These are phyloP conservation scores for Leptodontidium sp. DNA, from an alignment of 2,329 filamentous ascomycete species.

Conservation along the genomic window DNA sequence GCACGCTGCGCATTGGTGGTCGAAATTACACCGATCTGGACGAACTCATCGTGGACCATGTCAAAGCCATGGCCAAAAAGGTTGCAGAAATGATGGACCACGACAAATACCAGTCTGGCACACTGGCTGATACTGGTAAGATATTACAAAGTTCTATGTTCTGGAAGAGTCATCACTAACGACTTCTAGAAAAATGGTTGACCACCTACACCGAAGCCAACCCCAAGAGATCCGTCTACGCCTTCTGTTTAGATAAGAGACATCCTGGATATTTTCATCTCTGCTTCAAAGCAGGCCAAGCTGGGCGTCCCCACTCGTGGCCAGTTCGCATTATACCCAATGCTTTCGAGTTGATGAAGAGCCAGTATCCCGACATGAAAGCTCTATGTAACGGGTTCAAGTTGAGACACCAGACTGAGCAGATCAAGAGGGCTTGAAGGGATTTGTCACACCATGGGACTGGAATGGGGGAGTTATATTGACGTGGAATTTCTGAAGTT, in stretches of 20 bases:
- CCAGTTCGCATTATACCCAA: slow-evolving; percentile 91
- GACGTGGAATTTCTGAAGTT: slow-evolving; percentile 9
- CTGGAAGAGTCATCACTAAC: slow-evolving; percentile 21
- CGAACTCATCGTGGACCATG: slow-evolving; percentile 95
- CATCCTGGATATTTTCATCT: slow-evolving; percentile 95
- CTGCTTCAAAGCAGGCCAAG: slow-evolving; percentile 91
- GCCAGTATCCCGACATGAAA: slow-evolving; percentile 92
- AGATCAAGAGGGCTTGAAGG: slow-evolving; percentile 36
- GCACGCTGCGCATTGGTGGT: slow-evolving; percentile 82
- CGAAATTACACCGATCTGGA: slow-evolving; percentile 96
- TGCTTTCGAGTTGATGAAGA: slow-evolving; percentile 89
- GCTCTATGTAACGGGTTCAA: slow-evolving; percentile 98
- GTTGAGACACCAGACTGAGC: slow-evolving; percentile 45
- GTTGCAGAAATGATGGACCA: slow-evolving; percentile 95
- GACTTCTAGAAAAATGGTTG: slow-evolving; percentile 83
- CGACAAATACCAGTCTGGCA: slow-evolving; percentile 90
- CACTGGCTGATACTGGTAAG: slow-evolving; percentile 84
- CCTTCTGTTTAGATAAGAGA: slow-evolving; percentile 93
- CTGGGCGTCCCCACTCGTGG: slow-evolving; percentile 78
- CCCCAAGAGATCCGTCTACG: slow-evolving; percentile 90
- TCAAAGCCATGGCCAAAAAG: slow-evolving; percentile 97
- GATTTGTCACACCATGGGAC: slow-evolving; percentile 7
- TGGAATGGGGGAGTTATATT: slow-evolving; percentile 18
- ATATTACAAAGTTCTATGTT: not conserved
- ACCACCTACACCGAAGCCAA: slow-evolving; percentile 96